Evolutionary conservation across 805 yeast species (phyloP), one percentile per base, ranked within the genome.

Genomic region (Ogataea pignaliae): DNA sequence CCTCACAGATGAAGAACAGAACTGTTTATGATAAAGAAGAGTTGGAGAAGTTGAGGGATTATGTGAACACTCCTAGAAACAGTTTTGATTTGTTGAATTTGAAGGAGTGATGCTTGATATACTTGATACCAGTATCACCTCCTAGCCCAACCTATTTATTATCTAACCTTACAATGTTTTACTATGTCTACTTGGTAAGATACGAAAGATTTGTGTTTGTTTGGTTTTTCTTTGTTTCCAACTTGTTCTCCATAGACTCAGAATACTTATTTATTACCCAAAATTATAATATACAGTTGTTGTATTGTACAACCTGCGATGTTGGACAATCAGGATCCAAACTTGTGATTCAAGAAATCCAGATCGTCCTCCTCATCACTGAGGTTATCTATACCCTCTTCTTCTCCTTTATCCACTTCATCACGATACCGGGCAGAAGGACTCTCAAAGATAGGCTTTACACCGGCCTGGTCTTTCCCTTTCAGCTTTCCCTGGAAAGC

Each of bases 1-100:
- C 66, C 29, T 65, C 71, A n/a, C 70, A 66, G 50, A 51, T 61
- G 21, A 43, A 52, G 45, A 64, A 65, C 43, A 62, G 71, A 54
- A 65, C 70, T 17, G 69, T 66, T 37, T 66, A 65, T 46, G 62
- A 61, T 42, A 62, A 55, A 44, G 70, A 66, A 42, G 70, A 62
- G 36, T 47, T 66, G 35, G 56, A 52, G 30, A 66, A 64, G 46
- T 54, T 66, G 39, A 57, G 70, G 50, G 63, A 56, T 41, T 65
- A 55, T 47, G 71, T 66, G 40, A 64, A 65, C 51, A 56, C 66
- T 28, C 69, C 70, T 26, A 60, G 54, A 49, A 51, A 61, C 47
- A 55, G 59, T 31, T 48, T 63, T 36, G 66, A 64, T 45, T 50
- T 64, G 42, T 54, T 64, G 29, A 59, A 60, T 46, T 41, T 62